Base-by-base conservation (phyloP, 306 rosid species). In the Astragalus membranaceus region DNA sequence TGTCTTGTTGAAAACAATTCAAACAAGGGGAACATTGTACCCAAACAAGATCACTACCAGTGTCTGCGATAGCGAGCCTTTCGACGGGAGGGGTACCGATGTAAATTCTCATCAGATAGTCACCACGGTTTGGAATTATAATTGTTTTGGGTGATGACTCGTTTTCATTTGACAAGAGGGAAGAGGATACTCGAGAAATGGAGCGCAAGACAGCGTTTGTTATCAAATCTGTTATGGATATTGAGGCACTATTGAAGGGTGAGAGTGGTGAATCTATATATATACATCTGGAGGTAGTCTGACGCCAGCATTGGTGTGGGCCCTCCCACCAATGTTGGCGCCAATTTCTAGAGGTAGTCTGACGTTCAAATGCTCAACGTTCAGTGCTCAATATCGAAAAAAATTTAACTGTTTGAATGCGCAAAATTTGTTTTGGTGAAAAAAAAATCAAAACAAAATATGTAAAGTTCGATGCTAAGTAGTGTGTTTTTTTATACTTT, bases 61-160 rank as follows among this genome's bases (percentile, higher is more conserved):
- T 70, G 69, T 78, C 73, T 4, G 63, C 73, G 7, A 48, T 7
- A 0, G 70, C 78, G 8, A 59, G 17, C 2, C 42, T 46, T 8
- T 71, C 78, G 0, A 64, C 8, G 0, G 82, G 73, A 8, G 81
- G 81, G 4, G 73, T 78, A 0, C 81, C 81, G 0, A 78, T 46
- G 1, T 5, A 63, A 4, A 71, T 9, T 10, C 0, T 70, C 68
- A 78, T 78, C 0, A 70, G 78, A 32, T 71, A 78, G 9, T 26
- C 30, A 3, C 52, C 72, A 0, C 0, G 1, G 1, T 52, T 26
- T 44, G 81, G 71, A 3, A 6, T 42, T 4, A 42, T 42, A 9
- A 42, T 10, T 2, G 47, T 9, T 10, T 42, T 4, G 11, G 13
- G 47, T 9, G 47, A 42, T 10, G 30, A 26, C 11, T 42, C 47